Percentiles rank a stretch among this genome's conserved stretches.
Conservation (phyloP, 345 rosid genomes). For the Lepidium africanum region DNA sequence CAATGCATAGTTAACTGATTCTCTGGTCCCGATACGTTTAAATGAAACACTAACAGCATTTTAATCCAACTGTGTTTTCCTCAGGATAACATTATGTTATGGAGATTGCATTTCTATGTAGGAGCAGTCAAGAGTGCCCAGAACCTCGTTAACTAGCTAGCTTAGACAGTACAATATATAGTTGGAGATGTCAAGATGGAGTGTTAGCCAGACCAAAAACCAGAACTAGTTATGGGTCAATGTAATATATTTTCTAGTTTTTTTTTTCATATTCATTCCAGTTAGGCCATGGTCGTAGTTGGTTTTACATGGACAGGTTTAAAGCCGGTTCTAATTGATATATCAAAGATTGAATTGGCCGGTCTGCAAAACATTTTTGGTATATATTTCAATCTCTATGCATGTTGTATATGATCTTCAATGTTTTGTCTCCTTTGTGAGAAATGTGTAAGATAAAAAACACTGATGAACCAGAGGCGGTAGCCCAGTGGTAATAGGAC, state of each 20-base stretch:
- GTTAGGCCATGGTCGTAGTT: neutral
- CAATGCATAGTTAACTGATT: neutral
- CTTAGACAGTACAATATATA: neutral
- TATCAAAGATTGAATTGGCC: neutral
- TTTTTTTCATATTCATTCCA: neutral
- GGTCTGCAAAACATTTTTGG: neutral
- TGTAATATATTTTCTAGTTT: neutral
- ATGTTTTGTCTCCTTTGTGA: neutral
- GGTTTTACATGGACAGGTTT: neutral
- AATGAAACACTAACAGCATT: neutral
- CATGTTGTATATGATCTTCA: neutral
- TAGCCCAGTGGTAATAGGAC: no score
- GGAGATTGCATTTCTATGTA: conserved; percentile 25
- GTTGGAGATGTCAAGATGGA: neutral
- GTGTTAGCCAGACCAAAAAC: neutral
- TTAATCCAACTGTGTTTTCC: neutral
- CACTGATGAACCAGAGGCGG: no score
- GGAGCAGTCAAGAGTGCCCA: conserved; percentile 18
- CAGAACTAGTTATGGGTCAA: neutral
- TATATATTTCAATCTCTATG: neutral
- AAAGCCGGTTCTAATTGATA: neutral
- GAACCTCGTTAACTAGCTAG: neutral
- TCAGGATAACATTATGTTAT: conserved; percentile 15
- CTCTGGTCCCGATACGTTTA: neutral
- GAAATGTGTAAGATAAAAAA: neutral